Conservation (phyloP, 495 filamentous ascomycete species). For the Aspergillus haitiensis region DNA sequence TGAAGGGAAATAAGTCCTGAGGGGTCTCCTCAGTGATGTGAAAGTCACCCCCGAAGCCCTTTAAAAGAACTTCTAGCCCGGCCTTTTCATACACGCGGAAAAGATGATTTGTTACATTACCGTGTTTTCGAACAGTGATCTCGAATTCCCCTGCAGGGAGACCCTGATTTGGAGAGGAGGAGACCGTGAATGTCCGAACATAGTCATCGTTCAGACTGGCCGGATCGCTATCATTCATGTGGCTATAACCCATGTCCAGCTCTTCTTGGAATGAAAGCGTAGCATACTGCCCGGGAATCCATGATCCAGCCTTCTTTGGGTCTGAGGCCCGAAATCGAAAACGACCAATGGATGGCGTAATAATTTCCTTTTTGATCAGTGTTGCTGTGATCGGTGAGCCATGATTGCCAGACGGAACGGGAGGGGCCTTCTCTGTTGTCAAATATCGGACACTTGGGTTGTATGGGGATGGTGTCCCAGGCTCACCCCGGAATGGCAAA, state of each 20-base stretch:
- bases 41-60: conserved; percentile 73
- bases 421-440: conserved; percentile 43
- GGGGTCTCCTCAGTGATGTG: conserved; percentile 42
- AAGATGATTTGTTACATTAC: conserved; percentile 64
- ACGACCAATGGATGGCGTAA: conserved; percentile 65
- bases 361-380: conserved; percentile 50
- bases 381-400: conserved; percentile 43
- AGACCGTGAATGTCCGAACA: conserved; percentile 77
- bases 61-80: conserved; percentile 61
- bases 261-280: conserved; percentile 68
- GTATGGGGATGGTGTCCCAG: conserved; percentile 65
- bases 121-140: conserved; percentile 67
- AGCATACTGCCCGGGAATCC: conserved; percentile 71
- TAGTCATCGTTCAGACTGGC: conserved; percentile 79
- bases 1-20: conserved; percentile 45
- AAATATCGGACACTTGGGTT: conserved; percentile 64
- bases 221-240: conserved; percentile 80
- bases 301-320: conserved; percentile 42
- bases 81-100: conserved; percentile 54
- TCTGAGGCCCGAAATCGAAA: conserved; percentile 61
- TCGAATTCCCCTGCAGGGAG: conserved; percentile 57
- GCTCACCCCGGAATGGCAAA: conserved; percentile 63
- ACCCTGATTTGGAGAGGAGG: conserved; percentile 50
- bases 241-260: conserved; percentile 68
- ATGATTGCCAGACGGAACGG: conserved; percentile 22